Percentiles rank a stretch among this genome's conserved stretches.
These are phyloP conservation scores for Phialophora verrucosa DNA, from an alignment of 2,329 filamentous ascomycete species.

Conservation along the genomic window DNA sequence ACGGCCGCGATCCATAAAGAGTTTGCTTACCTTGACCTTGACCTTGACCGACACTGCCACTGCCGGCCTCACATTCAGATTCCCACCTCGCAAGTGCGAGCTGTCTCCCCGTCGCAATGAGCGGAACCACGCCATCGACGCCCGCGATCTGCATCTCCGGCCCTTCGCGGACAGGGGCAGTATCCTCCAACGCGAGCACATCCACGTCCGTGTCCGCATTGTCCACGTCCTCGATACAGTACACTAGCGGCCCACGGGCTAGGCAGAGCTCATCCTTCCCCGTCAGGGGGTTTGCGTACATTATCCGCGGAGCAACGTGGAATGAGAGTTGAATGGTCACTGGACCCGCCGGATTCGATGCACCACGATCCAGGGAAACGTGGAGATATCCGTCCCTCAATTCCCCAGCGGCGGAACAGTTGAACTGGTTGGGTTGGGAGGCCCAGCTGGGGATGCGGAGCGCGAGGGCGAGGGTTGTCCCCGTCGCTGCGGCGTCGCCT, in stretches of 20 bases:
- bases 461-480: neutral
- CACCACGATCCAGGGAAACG: neutral
- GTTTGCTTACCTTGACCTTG: neutral
- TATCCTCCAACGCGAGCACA: neutral
- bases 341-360: neutral
- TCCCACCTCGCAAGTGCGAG: neutral
- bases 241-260: constrained; percentile 40
- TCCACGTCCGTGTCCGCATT: constrained; percentile 5
- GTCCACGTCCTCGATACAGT: constrained; percentile 20
- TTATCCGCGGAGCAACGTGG: neutral
- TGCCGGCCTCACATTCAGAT: neutral
- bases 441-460: neutral
- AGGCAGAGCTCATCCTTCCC: constrained; percentile 16
- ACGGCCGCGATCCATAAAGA: neutral
- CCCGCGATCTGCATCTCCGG: neutral
- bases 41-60: neutral
- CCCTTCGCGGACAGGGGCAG: neutral
- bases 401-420: neutral
- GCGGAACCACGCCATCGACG: neutral
- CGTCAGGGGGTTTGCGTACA: constrained; percentile 14
- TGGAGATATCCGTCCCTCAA: neutral
- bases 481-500: neutral
- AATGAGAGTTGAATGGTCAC: neutral
- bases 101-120: neutral
- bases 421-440: neutral